phyloP scores from a whole-genome alignment of 1,284 basidiomycete species.

The Gastroboletus turbinatus region DNA sequence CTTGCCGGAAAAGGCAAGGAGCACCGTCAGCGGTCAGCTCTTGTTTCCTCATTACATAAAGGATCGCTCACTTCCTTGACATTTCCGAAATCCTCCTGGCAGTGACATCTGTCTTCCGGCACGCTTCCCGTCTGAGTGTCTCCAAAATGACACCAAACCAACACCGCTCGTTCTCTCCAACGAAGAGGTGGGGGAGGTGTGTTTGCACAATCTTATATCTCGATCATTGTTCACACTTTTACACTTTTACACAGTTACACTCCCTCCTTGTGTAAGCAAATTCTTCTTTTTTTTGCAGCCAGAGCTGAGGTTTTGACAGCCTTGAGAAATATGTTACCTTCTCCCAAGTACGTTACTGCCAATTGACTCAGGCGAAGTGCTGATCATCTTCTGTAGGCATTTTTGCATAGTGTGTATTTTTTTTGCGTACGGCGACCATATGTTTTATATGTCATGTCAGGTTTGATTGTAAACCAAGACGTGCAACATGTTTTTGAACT shows the following conservation, averaged over 20 bases:
- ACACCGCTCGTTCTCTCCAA: conserved; percentile 18
- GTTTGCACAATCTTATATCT: conserved; percentile 4
- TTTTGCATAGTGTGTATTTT: conserved; percentile 48
- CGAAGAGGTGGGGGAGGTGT: conserved; percentile 24
- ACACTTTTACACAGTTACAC: conserved; percentile 42
- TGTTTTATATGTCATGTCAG: conserved; percentile 28
- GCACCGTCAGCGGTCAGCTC: conserved; percentile 46
- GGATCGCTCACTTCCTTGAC: not conserved
- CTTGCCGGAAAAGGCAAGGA: conserved; percentile 52
- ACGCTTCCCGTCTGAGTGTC: conserved; percentile 37
- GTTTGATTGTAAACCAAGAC: conserved; percentile 47
- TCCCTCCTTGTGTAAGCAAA: conserved; percentile 52
- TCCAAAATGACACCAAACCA: not conserved
- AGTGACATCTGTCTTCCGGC: conserved; percentile 47
- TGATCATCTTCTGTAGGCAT: conserved; percentile 36
- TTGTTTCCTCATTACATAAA: not conserved
- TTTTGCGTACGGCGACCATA: not conserved
- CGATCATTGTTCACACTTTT: conserved; percentile 7
- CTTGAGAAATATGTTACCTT: conserved; percentile 66
- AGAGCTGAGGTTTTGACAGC: conserved; percentile 33
- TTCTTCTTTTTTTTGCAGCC: conserved; percentile 22
- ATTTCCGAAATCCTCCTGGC: conserved; percentile 41
- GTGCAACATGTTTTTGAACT: conserved; percentile 54
- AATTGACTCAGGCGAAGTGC: not conserved
- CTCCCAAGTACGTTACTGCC: conserved; percentile 43